phyloP scores from a whole-genome alignment of 1,139 yeast genomes.

The Nakaseomyces kungkrabaensis region DNA sequence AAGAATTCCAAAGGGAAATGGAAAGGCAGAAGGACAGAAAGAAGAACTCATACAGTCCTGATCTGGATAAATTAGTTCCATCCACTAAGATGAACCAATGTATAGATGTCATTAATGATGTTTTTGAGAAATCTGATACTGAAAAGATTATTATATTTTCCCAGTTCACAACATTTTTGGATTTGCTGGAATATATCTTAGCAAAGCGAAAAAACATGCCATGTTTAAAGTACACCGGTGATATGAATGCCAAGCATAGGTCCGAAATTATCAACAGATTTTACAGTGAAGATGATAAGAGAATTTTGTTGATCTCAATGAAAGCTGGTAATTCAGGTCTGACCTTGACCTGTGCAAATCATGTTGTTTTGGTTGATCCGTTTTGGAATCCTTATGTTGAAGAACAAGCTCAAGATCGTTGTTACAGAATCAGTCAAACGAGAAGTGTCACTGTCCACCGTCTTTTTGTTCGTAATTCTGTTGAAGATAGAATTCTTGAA shows the following conservation, averaged over 20 bases:
- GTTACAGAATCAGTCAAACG: constrained; percentile 85
- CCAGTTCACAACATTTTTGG: constrained; percentile 74
- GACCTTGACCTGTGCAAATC: constrained; percentile 87
- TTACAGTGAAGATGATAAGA: constrained; percentile 43
- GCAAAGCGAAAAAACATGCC: constrained; percentile 35
- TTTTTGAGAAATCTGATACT: constrained; percentile 35
- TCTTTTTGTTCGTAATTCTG: constrained; percentile 54
- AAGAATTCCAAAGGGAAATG: constrained; percentile 23
- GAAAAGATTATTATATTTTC: constrained; percentile 74
- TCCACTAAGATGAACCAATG: constrained; percentile 50
- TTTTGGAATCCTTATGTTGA: constrained; percentile 97
- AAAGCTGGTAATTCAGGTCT: constrained; percentile 92
- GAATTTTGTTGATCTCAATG: constrained; percentile 61
- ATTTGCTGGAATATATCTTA: constrained; percentile 52
- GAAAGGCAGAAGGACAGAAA: constrained; percentile 23
- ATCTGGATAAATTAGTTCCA: constrained; percentile 28
- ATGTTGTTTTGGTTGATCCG: constrained; percentile 82
- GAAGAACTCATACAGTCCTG: constrained; percentile 28
- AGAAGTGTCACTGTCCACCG: constrained; percentile 66
- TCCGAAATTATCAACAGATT: constrained; percentile 54
- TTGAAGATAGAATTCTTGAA: constrained; percentile 76
- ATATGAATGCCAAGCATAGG: constrained; percentile 60
- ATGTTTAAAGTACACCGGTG: constrained; percentile 68
- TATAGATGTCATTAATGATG: constrained; percentile 37
- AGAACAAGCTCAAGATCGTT: constrained; percentile 93